Conservation (phyloP, 805 yeast species). For the Jamesozyma piceae region DNA sequence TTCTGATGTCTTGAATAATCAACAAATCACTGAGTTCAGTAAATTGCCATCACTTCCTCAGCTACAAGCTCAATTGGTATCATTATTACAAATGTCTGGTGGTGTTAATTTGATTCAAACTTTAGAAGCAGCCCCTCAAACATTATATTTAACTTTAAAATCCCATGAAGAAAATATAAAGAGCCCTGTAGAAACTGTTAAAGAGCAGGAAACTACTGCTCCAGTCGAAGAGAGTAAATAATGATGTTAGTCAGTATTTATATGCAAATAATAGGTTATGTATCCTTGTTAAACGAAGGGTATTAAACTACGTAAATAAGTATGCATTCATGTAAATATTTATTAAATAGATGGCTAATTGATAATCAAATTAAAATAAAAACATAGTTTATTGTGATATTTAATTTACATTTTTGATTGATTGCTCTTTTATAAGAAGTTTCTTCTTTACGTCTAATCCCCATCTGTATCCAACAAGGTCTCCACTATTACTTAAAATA, state of each 20-base stretch:
- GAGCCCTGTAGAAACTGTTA: not conserved
- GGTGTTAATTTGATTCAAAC: constrained; percentile 87
- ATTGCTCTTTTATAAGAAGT: constrained; percentile 5
- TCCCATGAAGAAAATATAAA: constrained; percentile 40
- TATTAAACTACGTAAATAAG: not conserved
- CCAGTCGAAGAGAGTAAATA: not conserved
- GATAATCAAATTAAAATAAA: no score
- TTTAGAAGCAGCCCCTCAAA: constrained; percentile 57
- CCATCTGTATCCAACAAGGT: constrained; percentile 34
- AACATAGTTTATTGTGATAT: not conserved
- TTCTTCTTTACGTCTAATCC: constrained; percentile 30
- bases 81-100: constrained; percentile 70
- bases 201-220: not conserved
- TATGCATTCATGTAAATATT: constrained; percentile 2
- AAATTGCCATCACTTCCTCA: constrained; percentile 62
- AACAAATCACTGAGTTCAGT: constrained; percentile 53
- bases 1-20: constrained; percentile 39
- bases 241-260: not conserved
- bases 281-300: not conserved
- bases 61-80: constrained; percentile 74
- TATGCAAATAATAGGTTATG: not conserved
- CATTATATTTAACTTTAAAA: constrained; percentile 66
- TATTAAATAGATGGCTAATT: not conserved
- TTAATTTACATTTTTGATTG: not conserved
- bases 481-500: constrained; percentile 27